Evolutionary conservation across 352 stramenopile genomes (phyloP), one percentile per base, ranked within the genome.

Genomic region (Phytophthora pseudosyringae): DNA sequence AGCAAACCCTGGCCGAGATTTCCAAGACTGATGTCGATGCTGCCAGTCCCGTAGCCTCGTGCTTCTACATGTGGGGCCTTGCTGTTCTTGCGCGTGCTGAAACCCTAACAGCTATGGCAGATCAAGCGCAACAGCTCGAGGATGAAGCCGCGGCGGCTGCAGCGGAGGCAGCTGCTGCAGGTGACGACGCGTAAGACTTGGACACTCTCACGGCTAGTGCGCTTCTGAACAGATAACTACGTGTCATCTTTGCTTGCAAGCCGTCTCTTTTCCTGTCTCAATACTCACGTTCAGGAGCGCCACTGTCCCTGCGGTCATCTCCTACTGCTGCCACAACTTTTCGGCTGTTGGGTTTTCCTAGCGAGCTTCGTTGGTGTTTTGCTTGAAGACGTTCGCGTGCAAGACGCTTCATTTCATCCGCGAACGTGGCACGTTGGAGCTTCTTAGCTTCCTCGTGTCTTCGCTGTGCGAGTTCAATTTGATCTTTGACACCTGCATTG

Each of bases 51-150:
- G 72, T 90, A 11, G 78, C 80, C 5, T 64, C 64, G 1, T 79
- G 74, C 50, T 71, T 90, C 35, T 86, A 83, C 40, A 52, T 76
- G 18, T 94, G 83, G 83, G 39, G 32, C 4, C 76, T 89, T 36
- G 72, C 83, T 0, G 78, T 79, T 11, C 73, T 86, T 62, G 69
- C 79, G 4, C 71, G 83, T 15, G 70, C 69, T 18, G 83, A 92
- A n/a, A 76, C 75, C 25, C 36, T 90, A n/a, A 77, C 83, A 21
- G 45, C 60, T 4, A 68, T 73, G 16, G 70, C 60, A 0, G 73
- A 89, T 25, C 69, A 75, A 9, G 76, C 50, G 4, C 64, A 78
- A 12, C 69, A 83, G 43, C 66, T 81, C 16, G 68, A 82, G 21
- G 74, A 78, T 31, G 67, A 89, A 46, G 67, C 67, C 26, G 61